Percentiles rank a stretch among this genome's conserved stretches.
Evolutionary conservation across 2,329 filamentous ascomycete species (phyloP).

Genomic region (Verticillium zaregamsianum): DNA sequence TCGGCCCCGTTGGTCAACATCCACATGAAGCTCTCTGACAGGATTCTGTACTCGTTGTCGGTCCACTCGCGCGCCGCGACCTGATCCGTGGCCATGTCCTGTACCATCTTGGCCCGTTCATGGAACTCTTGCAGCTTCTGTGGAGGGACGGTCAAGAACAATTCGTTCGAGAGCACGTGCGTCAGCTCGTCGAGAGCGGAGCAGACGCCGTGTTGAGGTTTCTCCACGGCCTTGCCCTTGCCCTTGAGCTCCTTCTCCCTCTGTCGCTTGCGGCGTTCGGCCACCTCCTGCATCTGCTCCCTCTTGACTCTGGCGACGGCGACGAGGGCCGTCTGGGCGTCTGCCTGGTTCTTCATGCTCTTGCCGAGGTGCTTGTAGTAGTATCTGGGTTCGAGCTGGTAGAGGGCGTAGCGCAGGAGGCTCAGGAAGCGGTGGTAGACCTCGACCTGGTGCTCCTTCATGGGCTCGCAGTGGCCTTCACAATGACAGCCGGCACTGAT

Average conservation of each 20-base stretch:
- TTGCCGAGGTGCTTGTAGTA: background rate
- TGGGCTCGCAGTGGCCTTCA: background rate
- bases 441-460: background rate
- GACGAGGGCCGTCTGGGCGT: background rate
- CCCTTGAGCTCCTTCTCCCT: background rate
- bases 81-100: background rate
- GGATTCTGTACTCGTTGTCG: background rate
- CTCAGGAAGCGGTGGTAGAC: conserved; percentile 1
- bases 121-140: background rate
- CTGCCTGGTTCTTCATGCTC: background rate
- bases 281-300: background rate
- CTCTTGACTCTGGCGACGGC: background rate
- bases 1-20: background rate
- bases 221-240: background rate
- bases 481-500: background rate
- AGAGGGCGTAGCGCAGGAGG: background rate
- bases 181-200: background rate
- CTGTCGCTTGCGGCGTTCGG: background rate
- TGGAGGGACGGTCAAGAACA: background rate
- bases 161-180: background rate
- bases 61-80: background rate
- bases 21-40: background rate
- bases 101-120: background rate
- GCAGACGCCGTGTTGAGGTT: background rate
- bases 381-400: background rate